Evolutionary conservation across 768 basidiomycete genomes (phyloP).

Genomic region (Boletus rubescentipes): DNA sequence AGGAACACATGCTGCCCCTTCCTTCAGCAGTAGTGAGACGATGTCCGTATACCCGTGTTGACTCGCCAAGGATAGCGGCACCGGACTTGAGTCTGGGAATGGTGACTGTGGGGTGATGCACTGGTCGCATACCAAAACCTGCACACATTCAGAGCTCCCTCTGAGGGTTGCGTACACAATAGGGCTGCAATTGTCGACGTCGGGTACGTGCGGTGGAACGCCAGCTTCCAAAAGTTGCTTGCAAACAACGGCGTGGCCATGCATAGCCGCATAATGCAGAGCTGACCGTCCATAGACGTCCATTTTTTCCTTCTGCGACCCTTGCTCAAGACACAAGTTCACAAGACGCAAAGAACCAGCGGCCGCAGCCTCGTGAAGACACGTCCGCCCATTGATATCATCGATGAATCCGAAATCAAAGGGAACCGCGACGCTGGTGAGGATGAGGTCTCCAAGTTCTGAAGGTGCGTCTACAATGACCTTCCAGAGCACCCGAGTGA

Average conservation of each 20-base stretch:
- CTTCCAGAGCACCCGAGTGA: conserved; percentile 95
- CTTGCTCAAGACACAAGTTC: conserved; percentile 72
- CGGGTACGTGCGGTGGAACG: conserved; percentile 65
- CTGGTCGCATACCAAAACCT: conserved; percentile 75
- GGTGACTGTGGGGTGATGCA: conserved; percentile 62
- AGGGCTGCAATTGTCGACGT: conserved; percentile 94
- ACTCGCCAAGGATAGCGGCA: conserved; percentile 87
- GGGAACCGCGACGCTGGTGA: conserved; percentile 60
- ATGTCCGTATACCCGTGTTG: conserved; percentile 87
- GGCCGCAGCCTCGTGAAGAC: conserved; percentile 91
- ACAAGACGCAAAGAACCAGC: conserved; percentile 79
- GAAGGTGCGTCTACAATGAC: conserved; percentile 78
- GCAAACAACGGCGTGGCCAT: conserved; percentile 79
- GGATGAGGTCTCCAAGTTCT: conserved; percentile 71
- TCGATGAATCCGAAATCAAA: conserved; percentile 94
- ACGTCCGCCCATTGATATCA: conserved; percentile 94
- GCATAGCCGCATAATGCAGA: conserved; percentile 94
- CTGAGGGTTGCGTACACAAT: conserved; percentile 89
- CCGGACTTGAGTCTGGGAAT: conserved; percentile 62
- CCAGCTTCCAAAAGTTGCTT: conserved; percentile 68
- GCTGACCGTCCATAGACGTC: conserved; percentile 94
- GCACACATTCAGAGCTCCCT: conserved; percentile 81
- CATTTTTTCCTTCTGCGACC: conserved; percentile 65
- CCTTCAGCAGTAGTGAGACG: conserved; percentile 69
- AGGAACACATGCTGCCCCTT: conserved; percentile 74